Evolutionary conservation across 2,329 filamentous ascomycete genomes (phyloP).

Genomic region (Chalaropsis thielavioides): DNA sequence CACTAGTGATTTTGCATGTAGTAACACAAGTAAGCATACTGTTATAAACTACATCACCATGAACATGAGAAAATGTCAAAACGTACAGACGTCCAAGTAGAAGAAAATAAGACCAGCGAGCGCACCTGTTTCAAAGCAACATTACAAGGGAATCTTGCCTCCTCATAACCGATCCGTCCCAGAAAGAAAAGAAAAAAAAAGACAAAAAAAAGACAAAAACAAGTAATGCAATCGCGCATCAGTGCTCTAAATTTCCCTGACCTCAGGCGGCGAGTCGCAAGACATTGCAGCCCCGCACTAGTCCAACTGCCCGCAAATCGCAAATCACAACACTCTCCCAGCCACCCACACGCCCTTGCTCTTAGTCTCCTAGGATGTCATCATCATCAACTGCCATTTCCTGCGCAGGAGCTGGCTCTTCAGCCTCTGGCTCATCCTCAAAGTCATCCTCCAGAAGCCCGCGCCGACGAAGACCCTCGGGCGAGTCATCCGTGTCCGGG

Average conservation of each 20-base stretch:
- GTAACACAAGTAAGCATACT: background rate
- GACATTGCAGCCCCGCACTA: background rate
- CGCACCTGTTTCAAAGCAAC: conserved; percentile 1
- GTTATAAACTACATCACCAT: background rate
- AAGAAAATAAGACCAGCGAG: conserved; percentile 17
- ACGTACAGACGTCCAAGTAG: background rate
- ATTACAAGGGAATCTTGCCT: conserved; percentile 5
- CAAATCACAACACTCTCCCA: background rate
- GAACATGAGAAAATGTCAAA: background rate
- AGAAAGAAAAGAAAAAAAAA: conserved; percentile 17
- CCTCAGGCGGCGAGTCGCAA: background rate
- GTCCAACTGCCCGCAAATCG: background rate
- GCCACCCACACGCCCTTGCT: background rate
- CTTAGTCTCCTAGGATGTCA: conserved; percentile 29
- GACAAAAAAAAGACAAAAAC: conserved; percentile 13
- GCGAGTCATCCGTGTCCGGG: conserved; percentile 36
- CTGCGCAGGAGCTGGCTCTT: conserved; percentile 13
- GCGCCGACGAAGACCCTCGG: conserved; percentile 40
- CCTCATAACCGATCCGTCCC: conserved; percentile 3
- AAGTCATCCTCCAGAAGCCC: conserved; percentile 39
- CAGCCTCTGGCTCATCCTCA: conserved; percentile 28
- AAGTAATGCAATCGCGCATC: conserved; percentile 5
- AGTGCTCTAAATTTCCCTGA: background rate
- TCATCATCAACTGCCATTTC: conserved; percentile 20
- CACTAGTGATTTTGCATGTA: background rate